Evolutionary conservation across 805 yeast species (phyloP).

Genomic region (Candida patagonica): DNA sequence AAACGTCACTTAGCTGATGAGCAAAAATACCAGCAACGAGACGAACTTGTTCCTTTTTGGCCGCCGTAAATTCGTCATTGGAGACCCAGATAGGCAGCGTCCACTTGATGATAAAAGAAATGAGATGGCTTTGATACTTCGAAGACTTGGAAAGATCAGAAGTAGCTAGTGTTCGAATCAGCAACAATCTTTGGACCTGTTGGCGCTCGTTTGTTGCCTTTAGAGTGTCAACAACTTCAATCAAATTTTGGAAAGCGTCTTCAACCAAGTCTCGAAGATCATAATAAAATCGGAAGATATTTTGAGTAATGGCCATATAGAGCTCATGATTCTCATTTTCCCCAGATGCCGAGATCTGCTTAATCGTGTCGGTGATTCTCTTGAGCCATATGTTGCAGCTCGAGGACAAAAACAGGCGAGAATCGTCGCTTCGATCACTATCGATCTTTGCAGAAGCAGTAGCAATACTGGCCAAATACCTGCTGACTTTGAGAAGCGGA

Average conservation of each 20-base stretch:
- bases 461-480: constrained; percentile 12
- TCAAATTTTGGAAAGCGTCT: constrained; percentile 34
- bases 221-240: constrained; percentile 42
- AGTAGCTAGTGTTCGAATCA: constrained; percentile 37
- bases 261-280: constrained; percentile 34
- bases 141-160: constrained; percentile 19
- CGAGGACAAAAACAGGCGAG: constrained; percentile 7
- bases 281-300: constrained; percentile 45
- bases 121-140: constrained; percentile 19
- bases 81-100: constrained; percentile 21
- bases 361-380: constrained; percentile 12
- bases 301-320: constrained; percentile 54
- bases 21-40: constrained; percentile 23
- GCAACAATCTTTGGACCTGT: constrained; percentile 47
- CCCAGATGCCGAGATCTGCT: constrained; percentile 6
- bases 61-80: constrained; percentile 13
- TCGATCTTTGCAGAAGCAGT: constrained; percentile 16
- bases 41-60: constrained; percentile 21
- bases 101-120: constrained; percentile 22
- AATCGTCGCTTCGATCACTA: constrained; percentile 13
- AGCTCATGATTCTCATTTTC: constrained; percentile 10
- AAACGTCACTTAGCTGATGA: constrained; percentile 20
- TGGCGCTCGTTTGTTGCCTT: constrained; percentile 51
- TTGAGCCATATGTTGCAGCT: constrained; percentile 9
- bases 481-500: constrained; percentile 13